phyloP scores from a whole-genome alignment of 2,329 filamentous ascomycete species.

The Lachnellula occidentalis region DNA sequence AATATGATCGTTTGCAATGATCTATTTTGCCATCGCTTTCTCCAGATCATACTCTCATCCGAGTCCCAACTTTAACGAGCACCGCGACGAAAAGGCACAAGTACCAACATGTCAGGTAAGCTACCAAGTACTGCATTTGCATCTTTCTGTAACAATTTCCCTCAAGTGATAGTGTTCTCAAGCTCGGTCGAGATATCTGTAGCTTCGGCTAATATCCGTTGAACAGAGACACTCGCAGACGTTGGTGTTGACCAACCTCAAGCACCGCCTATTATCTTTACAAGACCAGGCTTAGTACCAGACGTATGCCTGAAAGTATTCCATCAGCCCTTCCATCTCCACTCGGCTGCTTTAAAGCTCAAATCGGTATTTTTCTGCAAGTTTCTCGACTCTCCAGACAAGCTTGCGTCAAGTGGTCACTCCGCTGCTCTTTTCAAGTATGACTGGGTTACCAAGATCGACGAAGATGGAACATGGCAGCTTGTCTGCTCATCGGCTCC shows the following conservation, averaged over 20 bases:
- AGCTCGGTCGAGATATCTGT: no score
- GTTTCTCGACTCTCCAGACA: slow-evolving; percentile 6
- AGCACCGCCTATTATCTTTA: neutral
- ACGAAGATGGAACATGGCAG: neutral
- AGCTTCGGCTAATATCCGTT: no score
- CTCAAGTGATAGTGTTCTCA: no score
- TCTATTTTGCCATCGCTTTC: neutral
- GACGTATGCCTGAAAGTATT: neutral
- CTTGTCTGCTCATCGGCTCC: neutral
- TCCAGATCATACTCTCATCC: neutral
- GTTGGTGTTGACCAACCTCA: neutral
- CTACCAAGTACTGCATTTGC: neutral
- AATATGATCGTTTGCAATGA: neutral
- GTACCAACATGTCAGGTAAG: neutral
- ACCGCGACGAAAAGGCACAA: neutral
- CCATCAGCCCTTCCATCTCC: neutral
- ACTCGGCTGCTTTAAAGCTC: neutral
- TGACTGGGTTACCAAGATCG: slow-evolving; percentile 1
- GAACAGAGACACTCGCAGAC: no score
- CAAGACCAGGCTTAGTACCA: neutral
- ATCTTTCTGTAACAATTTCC: no score
- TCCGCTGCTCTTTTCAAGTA: neutral
- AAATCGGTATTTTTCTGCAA: slow-evolving; percentile 1
- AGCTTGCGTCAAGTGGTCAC: neutral
- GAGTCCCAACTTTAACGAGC: neutral